phyloP scores from a whole-genome alignment of 768 basidiomycete species.

The Fomitopsis pulvina region DNA sequence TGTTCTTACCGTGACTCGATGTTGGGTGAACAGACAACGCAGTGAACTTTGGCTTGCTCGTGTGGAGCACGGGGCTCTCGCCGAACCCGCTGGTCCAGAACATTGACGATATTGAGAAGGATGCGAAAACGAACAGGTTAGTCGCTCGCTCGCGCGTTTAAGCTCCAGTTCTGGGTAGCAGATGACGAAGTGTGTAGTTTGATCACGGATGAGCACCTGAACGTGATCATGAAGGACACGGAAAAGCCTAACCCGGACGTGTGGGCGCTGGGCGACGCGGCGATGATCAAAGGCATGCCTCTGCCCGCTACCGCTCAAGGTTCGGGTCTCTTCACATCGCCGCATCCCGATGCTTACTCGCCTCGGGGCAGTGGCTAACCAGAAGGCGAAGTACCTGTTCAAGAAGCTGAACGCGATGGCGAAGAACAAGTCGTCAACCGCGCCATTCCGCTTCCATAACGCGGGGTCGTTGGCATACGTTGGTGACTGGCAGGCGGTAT shows the following conservation, averaged over 20 bases:
- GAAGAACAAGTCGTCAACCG: slow-evolving; percentile 3
- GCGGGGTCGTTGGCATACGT: slow-evolving; percentile 76
- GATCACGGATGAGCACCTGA: slow-evolving; percentile 51
- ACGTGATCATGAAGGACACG: slow-evolving; percentile 47
- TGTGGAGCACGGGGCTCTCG: slow-evolving; percentile 84
- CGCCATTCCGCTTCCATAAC: slow-evolving; percentile 66
- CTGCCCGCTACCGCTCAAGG: slow-evolving; percentile 88
- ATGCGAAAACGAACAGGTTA: slow-evolving; percentile 51
- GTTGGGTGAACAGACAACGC: background rate
- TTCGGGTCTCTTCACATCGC: slow-evolving; percentile 13
- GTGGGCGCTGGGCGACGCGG: slow-evolving; percentile 79
- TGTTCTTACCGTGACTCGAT: background rate
- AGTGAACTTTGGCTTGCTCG: slow-evolving; percentile 79
- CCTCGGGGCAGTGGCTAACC: slow-evolving; percentile 53
- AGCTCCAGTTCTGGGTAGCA: too few relatives aligned
- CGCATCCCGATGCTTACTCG: slow-evolving; percentile 1
- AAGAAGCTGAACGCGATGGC: slow-evolving; percentile 61
- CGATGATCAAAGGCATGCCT: slow-evolving; percentile 45
- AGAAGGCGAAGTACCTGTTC: slow-evolving; percentile 64
- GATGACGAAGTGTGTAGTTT: slow-evolving; percentile 24
- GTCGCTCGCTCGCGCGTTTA: too few relatives aligned
- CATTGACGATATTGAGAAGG: slow-evolving; percentile 53
- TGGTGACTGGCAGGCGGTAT: slow-evolving; percentile 78
- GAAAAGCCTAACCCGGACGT: slow-evolving; percentile 54
- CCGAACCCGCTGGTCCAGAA: slow-evolving; percentile 72